phyloP scores from a whole-genome alignment of 805 yeast genomes.

The Groenewaldozyma tartarivorans region DNA sequence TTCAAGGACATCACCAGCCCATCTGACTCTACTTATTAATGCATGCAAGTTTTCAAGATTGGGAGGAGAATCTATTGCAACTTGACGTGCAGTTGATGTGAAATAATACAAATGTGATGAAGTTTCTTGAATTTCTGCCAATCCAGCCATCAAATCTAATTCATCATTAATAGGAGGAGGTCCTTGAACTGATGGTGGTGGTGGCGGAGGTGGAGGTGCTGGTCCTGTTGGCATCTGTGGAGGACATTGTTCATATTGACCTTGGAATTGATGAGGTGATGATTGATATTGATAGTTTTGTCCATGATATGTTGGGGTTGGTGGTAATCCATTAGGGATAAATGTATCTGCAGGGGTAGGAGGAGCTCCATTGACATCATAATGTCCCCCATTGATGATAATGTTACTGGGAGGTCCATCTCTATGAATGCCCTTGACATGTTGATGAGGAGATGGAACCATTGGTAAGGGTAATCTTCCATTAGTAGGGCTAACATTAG shows the following conservation, averaged over 20 bases:
- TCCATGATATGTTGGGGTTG: neutral
- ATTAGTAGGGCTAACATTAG: too few species aligned
- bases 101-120: constrained; percentile 15
- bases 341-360: neutral
- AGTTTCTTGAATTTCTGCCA: constrained; percentile 15
- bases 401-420: too few species aligned
- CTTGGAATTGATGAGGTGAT: neutral
- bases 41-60: constrained; percentile 12
- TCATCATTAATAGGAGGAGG: neutral
- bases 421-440: too few species aligned
- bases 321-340: neutral
- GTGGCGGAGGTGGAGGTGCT: neutral
- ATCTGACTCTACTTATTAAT: constrained; percentile 10
- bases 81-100: constrained; percentile 3
- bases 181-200: neutral
- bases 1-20: constrained; percentile 14
- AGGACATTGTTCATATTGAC: neutral
- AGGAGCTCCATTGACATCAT: neutral
- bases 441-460: too few species aligned
- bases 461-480: neutral
- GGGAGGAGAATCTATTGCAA: constrained; percentile 8
- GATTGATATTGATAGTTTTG: neutral
- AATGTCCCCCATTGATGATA: too few species aligned
- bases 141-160: constrained; percentile 6
- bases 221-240: neutral